Conservation (phyloP, 2,329 filamentous ascomycete species). For the Ceratocystis eucalypticola region DNA sequence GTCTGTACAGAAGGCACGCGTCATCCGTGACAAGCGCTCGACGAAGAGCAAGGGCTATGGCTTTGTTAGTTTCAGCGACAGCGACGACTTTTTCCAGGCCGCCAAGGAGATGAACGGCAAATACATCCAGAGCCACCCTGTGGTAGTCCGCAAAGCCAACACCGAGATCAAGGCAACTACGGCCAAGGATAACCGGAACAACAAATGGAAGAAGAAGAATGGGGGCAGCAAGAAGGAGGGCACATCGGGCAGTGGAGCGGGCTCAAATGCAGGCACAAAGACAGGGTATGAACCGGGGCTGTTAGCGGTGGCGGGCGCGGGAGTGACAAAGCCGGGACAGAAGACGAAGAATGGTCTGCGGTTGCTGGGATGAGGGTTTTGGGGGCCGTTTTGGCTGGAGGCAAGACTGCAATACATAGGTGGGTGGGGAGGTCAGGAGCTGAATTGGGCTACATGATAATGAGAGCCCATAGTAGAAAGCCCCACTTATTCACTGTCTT, state of each 20-base stretch:
- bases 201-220: conserved; percentile 26
- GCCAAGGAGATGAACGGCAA: conserved; percentile 98
- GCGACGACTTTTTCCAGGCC: conserved; percentile 91
- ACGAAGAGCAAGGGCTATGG: conserved; percentile 94
- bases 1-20: conserved; percentile 81
- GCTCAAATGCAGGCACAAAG: conserved; percentile 22
- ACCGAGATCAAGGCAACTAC: conserved; percentile 75
- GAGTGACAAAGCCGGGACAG: conserved; percentile 47
- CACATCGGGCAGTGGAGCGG: conserved; percentile 22
- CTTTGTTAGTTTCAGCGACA: conserved; percentile 89
- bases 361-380: conserved; percentile 38
- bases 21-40: conserved; percentile 88
- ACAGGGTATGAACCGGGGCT: conserved; percentile 36
- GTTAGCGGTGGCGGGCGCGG: conserved; percentile 37
- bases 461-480: neutral
- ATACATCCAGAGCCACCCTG: conserved; percentile 95
- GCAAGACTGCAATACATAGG: too few relatives aligned
- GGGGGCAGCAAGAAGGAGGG: conserved; percentile 28
- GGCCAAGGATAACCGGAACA: conserved; percentile 43
- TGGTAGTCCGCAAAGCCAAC: conserved; percentile 72
- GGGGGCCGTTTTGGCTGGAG: too few relatives aligned
- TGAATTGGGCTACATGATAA: neutral
- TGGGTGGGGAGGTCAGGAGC: too few relatives aligned
- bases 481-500: neutral
- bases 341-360: conserved; percentile 55